Percentiles rank a stretch among this genome's conserved stretches.
phyloP scores from a whole-genome alignment of 1,284 basidiomycete species.

The Cystobasidium sp. region DNA sequence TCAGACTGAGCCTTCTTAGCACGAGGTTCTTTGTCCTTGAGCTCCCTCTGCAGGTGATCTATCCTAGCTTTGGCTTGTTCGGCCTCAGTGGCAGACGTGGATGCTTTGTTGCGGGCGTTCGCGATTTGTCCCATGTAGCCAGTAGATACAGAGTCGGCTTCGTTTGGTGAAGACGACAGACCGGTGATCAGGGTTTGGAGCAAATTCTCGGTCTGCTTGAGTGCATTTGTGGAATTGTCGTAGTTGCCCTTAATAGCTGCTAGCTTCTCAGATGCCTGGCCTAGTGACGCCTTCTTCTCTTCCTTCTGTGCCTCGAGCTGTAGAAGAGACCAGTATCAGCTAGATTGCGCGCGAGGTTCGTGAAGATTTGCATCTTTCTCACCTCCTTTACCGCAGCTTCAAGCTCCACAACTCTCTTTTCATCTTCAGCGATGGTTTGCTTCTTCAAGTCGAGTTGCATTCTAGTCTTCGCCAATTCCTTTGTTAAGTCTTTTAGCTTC shows the following conservation, averaged over 20 bases:
- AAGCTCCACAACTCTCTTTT: slow-evolving; percentile 65
- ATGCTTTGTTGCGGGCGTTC: slow-evolving; percentile 75
- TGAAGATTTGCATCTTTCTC: slow-evolving; percentile 49
- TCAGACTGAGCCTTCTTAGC: slow-evolving; percentile 87
- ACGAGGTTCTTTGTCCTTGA: slow-evolving; percentile 74
- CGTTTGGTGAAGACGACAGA: slow-evolving; percentile 70
- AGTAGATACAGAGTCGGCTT: slow-evolving; percentile 67
- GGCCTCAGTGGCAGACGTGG: slow-evolving; percentile 80
- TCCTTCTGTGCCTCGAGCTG: slow-evolving; percentile 49
- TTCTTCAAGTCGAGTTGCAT: slow-evolving; percentile 86
- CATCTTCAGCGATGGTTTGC: slow-evolving; percentile 78
- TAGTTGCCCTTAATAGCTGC: slow-evolving; percentile 67
- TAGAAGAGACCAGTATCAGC: too few species aligned
- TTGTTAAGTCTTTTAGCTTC: slow-evolving; percentile 76
- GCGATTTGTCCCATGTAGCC: slow-evolving; percentile 97
- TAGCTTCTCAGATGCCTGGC: slow-evolving; percentile 66
- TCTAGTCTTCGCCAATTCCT: slow-evolving; percentile 80
- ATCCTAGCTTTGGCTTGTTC: slow-evolving; percentile 82
- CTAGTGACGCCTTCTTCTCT: slow-evolving; percentile 64
- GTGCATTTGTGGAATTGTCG: slow-evolving; percentile 67
- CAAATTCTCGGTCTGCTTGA: slow-evolving; percentile 85
- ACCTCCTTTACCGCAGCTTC: slow-evolving; percentile 69
- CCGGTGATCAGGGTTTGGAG: slow-evolving; percentile 93
- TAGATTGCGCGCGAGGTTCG: too few species aligned
- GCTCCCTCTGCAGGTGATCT: slow-evolving; percentile 76